Percentiles rank a stretch among this genome's conserved stretches.
These are phyloP conservation scores for Besnoitia besnoiti DNA, from an alignment of 169 alveolate genomes.

Conservation along the genomic window DNA sequence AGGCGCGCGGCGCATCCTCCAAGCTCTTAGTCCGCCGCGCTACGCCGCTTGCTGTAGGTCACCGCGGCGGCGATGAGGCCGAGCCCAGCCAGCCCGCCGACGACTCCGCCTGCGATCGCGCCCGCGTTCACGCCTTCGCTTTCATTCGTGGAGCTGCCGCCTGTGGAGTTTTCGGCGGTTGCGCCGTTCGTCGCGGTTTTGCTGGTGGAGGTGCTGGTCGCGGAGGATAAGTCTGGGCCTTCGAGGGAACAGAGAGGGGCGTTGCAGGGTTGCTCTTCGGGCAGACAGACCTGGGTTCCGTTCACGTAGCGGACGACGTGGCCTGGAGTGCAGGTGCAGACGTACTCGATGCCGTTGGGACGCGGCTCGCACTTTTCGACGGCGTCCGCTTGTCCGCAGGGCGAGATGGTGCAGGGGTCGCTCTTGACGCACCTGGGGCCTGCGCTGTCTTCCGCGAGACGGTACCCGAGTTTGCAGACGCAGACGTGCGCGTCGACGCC, in stretches of 20 bases:
- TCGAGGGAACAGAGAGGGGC: neutral
- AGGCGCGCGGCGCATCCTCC: neutral
- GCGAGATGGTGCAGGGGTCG: constrained; percentile 16
- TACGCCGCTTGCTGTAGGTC: too few species aligned
- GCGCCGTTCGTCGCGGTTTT: neutral
- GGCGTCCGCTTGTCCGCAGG: neutral
- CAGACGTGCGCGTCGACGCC: constrained; percentile 15
- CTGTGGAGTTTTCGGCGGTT: too few species aligned
- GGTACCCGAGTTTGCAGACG: constrained; percentile 34
- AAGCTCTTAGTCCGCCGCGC: too few species aligned
- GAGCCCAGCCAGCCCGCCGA: neutral
- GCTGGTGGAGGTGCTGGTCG: neutral
- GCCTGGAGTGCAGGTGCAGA: neutral
- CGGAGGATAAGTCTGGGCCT: neutral
- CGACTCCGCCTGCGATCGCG: neutral
- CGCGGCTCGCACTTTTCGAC: neutral
- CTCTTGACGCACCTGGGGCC: neutral
- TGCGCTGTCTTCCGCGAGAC: neutral
- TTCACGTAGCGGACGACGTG: neutral
- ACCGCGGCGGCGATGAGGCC: neutral
- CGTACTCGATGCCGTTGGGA: neutral
- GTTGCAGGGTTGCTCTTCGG: neutral
- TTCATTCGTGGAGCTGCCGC: neutral
- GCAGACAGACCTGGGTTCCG: neutral
- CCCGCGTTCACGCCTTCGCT: neutral